Conservation (phyloP, 2,329 filamentous ascomycete species). For the Diaporthe ampelina region DNA sequence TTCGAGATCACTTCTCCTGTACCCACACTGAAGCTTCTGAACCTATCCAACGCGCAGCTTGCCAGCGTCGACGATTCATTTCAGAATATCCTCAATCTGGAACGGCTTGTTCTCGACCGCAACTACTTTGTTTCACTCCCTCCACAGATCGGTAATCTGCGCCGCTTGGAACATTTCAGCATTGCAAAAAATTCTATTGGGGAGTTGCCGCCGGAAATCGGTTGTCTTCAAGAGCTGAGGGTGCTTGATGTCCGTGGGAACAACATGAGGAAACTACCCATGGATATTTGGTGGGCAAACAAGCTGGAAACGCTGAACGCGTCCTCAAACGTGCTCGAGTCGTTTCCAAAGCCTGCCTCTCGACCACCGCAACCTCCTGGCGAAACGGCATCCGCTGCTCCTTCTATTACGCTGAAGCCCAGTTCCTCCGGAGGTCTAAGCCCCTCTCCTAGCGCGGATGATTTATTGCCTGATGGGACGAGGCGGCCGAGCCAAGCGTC, state of each 20-base stretch:
- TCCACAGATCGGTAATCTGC: constrained; percentile 84
- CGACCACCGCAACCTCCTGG: constrained; percentile 74
- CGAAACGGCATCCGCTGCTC: constrained; percentile 55
- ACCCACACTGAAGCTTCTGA: constrained; percentile 86
- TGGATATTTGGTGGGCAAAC: constrained; percentile 96
- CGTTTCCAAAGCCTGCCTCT: constrained; percentile 88
- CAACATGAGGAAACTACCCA: constrained; percentile 88
- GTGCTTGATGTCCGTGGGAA: constrained; percentile 93
- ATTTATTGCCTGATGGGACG: constrained; percentile 70
- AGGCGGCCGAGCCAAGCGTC: constrained; percentile 84
- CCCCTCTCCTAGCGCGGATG: constrained; percentile 81
- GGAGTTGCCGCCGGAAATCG: constrained; percentile 87
- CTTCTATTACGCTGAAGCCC: constrained; percentile 52
- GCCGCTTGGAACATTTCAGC: constrained; percentile 89
- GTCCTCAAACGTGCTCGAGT: constrained; percentile 92
- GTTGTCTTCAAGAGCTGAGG: constrained; percentile 85
- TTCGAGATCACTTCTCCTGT: constrained; percentile 86
- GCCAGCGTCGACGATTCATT: constrained; percentile 92
- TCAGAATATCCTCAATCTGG: constrained; percentile 86
- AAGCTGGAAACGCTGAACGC: constrained; percentile 93
- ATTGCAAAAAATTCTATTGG: constrained; percentile 92
- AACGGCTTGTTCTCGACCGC: constrained; percentile 90
- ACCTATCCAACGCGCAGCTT: constrained; percentile 91
- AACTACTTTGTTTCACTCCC: constrained; percentile 96
- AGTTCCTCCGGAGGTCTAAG: constrained; percentile 59